A percentile compares a stretch with the other conserved stretches of the same genome.
Evolutionary conservation across 2,329 filamentous ascomycete species (phyloP).

Genomic region (Colletotrichum cuscutae): DNA sequence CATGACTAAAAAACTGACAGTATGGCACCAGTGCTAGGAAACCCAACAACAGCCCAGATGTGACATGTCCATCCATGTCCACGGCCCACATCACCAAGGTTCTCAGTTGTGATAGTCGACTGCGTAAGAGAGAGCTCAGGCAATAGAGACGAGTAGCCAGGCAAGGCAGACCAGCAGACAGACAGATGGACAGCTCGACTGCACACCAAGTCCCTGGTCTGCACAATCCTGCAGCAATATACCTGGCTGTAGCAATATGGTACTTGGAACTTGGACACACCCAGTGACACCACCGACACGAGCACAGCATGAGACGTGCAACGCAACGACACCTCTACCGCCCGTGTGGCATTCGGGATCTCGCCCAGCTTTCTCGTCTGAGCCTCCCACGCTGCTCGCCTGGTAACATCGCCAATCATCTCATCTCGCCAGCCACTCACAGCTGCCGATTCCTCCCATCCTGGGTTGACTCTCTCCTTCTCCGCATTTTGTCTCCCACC

Average conservation of each 20-base stretch:
- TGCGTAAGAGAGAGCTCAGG: not conserved
- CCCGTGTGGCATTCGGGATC: not conserved
- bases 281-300: slow-evolving; percentile 3
- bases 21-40: not conserved
- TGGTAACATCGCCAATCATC: slow-evolving; percentile 17
- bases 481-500: slow-evolving; percentile 14
- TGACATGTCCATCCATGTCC: not conserved
- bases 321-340: not conserved
- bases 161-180: not conserved
- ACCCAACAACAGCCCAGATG: not conserved
- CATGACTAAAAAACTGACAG: not conserved
- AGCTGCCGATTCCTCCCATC: not conserved
- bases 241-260: not conserved
- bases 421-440: slow-evolving; percentile 12
- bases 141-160: not conserved
- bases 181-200: too few species aligned
- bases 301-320: slow-evolving; percentile 10
- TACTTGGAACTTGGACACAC: not conserved
- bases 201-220: not conserved
- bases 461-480: not conserved
- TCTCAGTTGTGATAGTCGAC: not conserved
- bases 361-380: slow-evolving; percentile 8
- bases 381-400: not conserved
- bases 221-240: not conserved
- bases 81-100: not conserved